Conservation (phyloP, 768 basidiomycete species). For the Tricholoma bakamatsutake region DNA sequence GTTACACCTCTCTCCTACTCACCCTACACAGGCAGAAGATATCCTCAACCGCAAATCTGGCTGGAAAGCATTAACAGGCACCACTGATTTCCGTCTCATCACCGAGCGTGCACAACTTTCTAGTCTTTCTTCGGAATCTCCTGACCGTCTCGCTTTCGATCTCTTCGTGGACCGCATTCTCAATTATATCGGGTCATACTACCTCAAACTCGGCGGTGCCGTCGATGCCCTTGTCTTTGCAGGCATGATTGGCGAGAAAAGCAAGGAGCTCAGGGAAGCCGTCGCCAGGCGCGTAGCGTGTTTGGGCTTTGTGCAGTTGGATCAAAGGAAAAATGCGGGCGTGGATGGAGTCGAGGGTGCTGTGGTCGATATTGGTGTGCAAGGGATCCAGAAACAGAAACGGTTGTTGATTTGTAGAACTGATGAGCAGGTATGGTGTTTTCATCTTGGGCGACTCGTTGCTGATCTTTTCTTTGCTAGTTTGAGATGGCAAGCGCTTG, state of each 20-base stretch:
- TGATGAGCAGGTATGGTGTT: constrained; percentile 48
- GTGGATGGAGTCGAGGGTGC: constrained; percentile 30
- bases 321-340: constrained; percentile 38
- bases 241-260: constrained; percentile 84
- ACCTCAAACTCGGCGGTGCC: constrained; percentile 58
- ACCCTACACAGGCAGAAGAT: constrained; percentile 51
- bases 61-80: constrained; percentile 73
- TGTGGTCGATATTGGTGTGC: constrained; percentile 42
- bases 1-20: neutral
- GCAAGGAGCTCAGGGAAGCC: constrained; percentile 51
- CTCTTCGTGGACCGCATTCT: constrained; percentile 73
- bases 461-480: constrained; percentile 13
- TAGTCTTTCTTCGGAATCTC: constrained; percentile 24
- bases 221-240: constrained; percentile 83
- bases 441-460: neutral
- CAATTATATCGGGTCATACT: constrained; percentile 68
- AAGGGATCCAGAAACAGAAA: constrained; percentile 19
- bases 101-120: constrained; percentile 34
- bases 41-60: constrained; percentile 74
- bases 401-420: constrained; percentile 58
- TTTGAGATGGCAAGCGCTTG: constrained; percentile 39
- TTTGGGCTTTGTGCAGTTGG: constrained; percentile 55
- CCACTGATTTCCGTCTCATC: constrained; percentile 77
- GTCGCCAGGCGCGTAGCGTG: constrained; percentile 49
- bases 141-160: constrained; percentile 63